These are phyloP conservation scores for Thyridium curvatum DNA, from an alignment of 2,329 filamentous ascomycete species.

Conservation along the genomic window DNA sequence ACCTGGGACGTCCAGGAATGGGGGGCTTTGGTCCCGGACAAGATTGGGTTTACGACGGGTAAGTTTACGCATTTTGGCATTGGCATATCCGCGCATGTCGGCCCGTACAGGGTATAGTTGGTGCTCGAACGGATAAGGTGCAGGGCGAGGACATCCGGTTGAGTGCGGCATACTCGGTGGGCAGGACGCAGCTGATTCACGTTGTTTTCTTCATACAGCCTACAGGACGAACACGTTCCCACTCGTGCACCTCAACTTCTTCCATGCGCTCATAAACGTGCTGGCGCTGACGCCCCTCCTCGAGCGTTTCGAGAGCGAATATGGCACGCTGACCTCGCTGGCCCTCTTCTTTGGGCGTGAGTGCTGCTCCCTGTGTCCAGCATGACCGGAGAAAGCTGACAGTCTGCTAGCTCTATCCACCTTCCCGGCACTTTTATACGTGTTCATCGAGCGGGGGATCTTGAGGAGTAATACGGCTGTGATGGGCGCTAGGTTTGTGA, in stretches of 20 bases:
- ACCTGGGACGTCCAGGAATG: slow-evolving; percentile 69
- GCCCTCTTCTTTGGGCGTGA: slow-evolving; percentile 86
- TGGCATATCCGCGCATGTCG: too few relatives aligned
- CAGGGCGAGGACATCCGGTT: not conserved
- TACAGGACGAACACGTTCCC: slow-evolving; percentile 92
- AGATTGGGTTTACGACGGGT: slow-evolving; percentile 68
- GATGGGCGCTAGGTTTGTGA: slow-evolving; percentile 70
- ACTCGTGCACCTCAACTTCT: slow-evolving; percentile 72
- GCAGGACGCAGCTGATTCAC: slow-evolving; percentile 1
- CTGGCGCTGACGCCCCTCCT: slow-evolving; percentile 79
- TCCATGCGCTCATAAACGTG: slow-evolving; percentile 77
- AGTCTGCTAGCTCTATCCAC: slow-evolving; percentile 61
- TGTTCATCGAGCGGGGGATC: slow-evolving; percentile 69
- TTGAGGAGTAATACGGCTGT: slow-evolving; percentile 66
- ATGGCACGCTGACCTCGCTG: slow-evolving; percentile 84
- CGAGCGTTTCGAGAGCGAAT: slow-evolving; percentile 87
- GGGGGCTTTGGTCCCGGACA: slow-evolving; percentile 72
- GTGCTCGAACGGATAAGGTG: too few relatives aligned
- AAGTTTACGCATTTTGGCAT: too few relatives aligned
- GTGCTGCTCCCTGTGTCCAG: slow-evolving; percentile 26
- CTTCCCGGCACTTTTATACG: slow-evolving; percentile 76
- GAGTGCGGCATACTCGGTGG: not conserved
- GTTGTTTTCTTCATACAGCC: slow-evolving; percentile 44
- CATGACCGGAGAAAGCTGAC: not conserved
- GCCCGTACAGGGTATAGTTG: too few relatives aligned